These are phyloP conservation scores for Thalassiosira oceanica DNA, from an alignment of 352 stramenopile genomes.

Conservation along the genomic window DNA sequence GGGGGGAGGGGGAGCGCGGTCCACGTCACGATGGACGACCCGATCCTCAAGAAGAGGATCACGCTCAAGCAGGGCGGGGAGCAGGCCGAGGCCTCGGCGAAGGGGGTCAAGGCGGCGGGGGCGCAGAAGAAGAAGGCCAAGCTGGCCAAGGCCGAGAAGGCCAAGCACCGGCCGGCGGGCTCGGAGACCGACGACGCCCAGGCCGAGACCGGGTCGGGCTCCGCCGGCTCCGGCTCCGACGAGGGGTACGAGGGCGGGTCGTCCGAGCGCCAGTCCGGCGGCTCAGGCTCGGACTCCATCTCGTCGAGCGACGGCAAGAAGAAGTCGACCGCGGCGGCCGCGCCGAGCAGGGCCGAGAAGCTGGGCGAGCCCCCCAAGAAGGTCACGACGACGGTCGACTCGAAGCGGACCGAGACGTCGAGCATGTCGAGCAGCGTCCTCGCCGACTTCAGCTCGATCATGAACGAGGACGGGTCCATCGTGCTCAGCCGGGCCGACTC, in stretches of 20 bases:
- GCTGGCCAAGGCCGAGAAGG: slow-evolving; percentile 28
- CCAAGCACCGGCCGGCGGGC: too few species aligned
- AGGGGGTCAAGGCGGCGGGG: not conserved
- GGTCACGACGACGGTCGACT: slow-evolving; percentile 14
- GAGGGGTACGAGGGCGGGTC: too few species aligned
- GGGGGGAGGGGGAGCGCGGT: too few species aligned
- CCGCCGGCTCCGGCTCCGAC: too few species aligned
- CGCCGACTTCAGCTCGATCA: slow-evolving; percentile 43
- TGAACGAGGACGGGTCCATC: slow-evolving; percentile 30
- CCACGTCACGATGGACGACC: slow-evolving; percentile 34
- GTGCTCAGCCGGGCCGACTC: slow-evolving; percentile 10
- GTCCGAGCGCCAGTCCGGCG: slow-evolving; percentile 21
- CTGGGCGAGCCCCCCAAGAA: too few species aligned
- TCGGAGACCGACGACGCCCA: too few species aligned
- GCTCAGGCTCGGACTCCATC: slow-evolving; percentile 34
- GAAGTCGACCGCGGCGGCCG: slow-evolving; percentile 6
- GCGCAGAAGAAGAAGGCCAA: slow-evolving; percentile 14
- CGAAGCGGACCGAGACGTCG: slow-evolving; percentile 37
- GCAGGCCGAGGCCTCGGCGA: too few species aligned
- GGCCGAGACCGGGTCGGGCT: too few species aligned
- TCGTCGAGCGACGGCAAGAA: slow-evolving; percentile 42
- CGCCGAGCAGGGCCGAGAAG: slow-evolving; percentile 1
- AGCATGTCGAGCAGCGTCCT: slow-evolving; percentile 39
- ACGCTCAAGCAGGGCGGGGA: slow-evolving; percentile 10
- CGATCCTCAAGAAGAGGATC: slow-evolving; percentile 24